These are phyloP conservation scores for Sclerotiophoma versabilis DNA, from an alignment of 2,329 filamentous ascomycete genomes.

Conservation along the genomic window DNA sequence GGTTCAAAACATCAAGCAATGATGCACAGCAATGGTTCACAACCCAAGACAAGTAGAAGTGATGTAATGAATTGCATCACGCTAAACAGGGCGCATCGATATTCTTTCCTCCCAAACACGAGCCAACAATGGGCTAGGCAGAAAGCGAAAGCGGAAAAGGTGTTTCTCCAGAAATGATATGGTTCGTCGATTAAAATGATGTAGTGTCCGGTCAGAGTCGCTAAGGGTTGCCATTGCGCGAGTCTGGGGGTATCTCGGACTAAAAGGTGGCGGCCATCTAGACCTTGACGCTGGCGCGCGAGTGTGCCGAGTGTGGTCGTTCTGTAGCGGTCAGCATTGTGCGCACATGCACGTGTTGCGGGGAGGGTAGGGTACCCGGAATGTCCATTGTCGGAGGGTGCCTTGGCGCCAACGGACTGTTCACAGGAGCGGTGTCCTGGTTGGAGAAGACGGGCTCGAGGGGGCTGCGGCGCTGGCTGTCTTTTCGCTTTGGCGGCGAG, in stretches of 20 bases:
- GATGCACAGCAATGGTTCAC: too few species aligned
- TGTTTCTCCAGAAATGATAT: conserved; percentile 5
- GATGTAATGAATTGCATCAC: not conserved
- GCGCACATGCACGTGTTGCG: not conserved
- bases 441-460: conserved; percentile 30
- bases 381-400: conserved; percentile 17
- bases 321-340: conserved; percentile 5
- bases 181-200: conserved; percentile 19
- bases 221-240: conserved; percentile 3
- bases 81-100: conserved; percentile 2
- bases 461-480: conserved; percentile 39
- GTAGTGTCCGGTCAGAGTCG: conserved; percentile 9
- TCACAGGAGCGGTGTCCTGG: conserved; percentile 34
- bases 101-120: not conserved
- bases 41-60: not conserved
- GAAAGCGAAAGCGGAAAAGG: conserved; percentile 12
- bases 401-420: conserved; percentile 33
- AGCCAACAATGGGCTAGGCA: conserved; percentile 7
- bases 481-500: conserved; percentile 41
- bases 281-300: conserved; percentile 20
- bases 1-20: too few species aligned
- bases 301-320: conserved; percentile 19
- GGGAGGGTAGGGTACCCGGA: not conserved
- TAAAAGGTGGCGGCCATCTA: conserved; percentile 3
- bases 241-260: conserved; percentile 16